Conservation (phyloP, 441 rosid genomes). For the Kokia cookei region DNA sequence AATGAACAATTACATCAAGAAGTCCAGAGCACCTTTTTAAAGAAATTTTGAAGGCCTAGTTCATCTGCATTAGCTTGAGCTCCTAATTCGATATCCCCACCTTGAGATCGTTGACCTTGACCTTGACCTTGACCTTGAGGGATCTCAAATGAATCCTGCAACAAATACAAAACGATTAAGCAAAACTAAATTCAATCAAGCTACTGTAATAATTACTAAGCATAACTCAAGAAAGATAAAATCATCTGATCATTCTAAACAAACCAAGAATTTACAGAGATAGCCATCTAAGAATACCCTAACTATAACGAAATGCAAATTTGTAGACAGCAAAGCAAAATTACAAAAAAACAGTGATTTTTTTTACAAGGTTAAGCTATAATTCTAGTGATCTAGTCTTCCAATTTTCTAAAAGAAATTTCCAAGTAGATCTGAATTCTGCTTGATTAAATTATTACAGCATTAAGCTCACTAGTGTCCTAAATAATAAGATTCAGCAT, state of each 20-base stretch:
- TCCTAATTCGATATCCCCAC: slow-evolving; percentile 76
- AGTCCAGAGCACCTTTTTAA: slow-evolving; percentile 54
- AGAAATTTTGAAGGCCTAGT: slow-evolving; percentile 73
- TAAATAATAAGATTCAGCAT: not conserved
- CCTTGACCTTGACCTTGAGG: slow-evolving; percentile 45
- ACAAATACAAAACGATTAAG: slow-evolving; percentile 11
- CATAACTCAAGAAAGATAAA: not conserved
- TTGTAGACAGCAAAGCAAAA: not conserved
- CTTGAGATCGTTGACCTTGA: slow-evolving; percentile 26
- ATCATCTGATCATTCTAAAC: not conserved
- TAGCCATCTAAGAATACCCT: not conserved
- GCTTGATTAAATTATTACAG: not conserved
- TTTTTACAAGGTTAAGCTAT: not conserved
- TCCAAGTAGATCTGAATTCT: not conserved
- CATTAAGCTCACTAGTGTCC: not conserved
- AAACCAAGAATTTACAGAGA: not conserved
- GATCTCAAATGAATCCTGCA: slow-evolving; percentile 85
- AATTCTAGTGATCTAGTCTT: not conserved
- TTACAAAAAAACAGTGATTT: not conserved
- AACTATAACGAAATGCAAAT: not conserved
- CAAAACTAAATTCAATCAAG: not conserved
- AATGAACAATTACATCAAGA: slow-evolving; percentile 5
- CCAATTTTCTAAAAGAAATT: not conserved
- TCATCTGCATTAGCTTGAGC: slow-evolving; percentile 59
- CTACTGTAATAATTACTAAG: not conserved